phyloP scores from a whole-genome alignment of 768 basidiomycete species.

The Rhizopogon rudus region DNA sequence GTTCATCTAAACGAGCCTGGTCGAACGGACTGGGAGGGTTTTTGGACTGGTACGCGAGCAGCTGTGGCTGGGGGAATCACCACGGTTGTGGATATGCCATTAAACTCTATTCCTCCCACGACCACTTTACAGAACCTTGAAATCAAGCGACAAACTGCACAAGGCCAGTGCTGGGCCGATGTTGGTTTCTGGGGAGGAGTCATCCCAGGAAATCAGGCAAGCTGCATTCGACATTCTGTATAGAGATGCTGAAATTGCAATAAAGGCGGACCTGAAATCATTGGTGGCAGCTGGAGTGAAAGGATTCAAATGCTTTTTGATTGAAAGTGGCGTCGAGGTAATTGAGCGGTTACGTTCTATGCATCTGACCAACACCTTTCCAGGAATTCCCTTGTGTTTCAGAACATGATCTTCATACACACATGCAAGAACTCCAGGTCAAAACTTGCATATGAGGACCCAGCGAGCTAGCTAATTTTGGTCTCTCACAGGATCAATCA shows the following conservation, averaged over 20 bases:
- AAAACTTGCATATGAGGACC: slow-evolving; percentile 2
- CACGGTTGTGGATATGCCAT: slow-evolving; percentile 94
- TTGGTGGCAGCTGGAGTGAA: slow-evolving; percentile 78
- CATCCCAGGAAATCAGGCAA: slow-evolving; percentile 85
- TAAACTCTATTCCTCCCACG: slow-evolving; percentile 96
- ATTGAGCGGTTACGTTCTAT: slow-evolving; percentile 7
- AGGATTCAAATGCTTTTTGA: slow-evolving; percentile 97
- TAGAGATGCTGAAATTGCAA: background rate
- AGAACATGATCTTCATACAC: slow-evolving; percentile 57
- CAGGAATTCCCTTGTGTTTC: slow-evolving; percentile 92
- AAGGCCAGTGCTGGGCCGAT: slow-evolving; percentile 70
- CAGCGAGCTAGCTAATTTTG: slow-evolving; percentile 1
- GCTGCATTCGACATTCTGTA: slow-evolving; percentile 5
- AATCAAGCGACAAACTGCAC: slow-evolving; percentile 65
- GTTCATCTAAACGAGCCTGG: slow-evolving; percentile 95
- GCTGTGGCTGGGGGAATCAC: slow-evolving; percentile 95
- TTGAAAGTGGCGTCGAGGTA: slow-evolving; percentile 94
- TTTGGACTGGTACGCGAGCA: slow-evolving; percentile 85
- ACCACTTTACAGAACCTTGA: slow-evolving; percentile 77
- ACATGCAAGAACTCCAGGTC: slow-evolving; percentile 78
- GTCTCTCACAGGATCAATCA: slow-evolving; percentile 45
- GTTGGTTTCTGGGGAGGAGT: slow-evolving; percentile 84
- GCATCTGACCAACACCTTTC: slow-evolving; percentile 1
- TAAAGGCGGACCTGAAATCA: slow-evolving; percentile 66
- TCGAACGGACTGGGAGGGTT: slow-evolving; percentile 92